These are phyloP conservation scores for Meira miltonrushii DNA, from an alignment of 1,284 basidiomycete species.

Conservation along the genomic window DNA sequence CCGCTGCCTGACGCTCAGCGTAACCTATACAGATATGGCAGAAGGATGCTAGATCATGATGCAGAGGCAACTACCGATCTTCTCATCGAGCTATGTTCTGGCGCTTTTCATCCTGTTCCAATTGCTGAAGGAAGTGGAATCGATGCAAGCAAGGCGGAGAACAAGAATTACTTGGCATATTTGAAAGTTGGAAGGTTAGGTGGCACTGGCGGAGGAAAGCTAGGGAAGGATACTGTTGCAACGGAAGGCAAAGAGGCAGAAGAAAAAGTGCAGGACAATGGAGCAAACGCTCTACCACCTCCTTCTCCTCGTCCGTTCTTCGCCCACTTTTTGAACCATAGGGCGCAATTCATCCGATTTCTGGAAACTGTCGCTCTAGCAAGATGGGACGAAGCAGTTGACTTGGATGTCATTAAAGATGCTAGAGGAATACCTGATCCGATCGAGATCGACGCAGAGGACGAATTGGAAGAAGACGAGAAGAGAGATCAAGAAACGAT, in stretches of 20 bases:
- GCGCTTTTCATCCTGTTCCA: constrained; percentile 51
- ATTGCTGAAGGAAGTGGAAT: constrained; percentile 6
- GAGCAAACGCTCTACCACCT: constrained; percentile 55
- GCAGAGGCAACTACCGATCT: constrained; percentile 83
- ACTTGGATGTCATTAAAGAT: constrained; percentile 14
- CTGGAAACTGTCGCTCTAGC: constrained; percentile 77
- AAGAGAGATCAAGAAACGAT: constrained; percentile 72
- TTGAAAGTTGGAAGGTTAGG: constrained; percentile 32
- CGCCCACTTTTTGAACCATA: constrained; percentile 88
- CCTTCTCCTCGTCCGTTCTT: constrained; percentile 85
- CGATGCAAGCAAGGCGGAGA: constrained; percentile 12
- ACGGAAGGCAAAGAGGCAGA: constrained; percentile 8
- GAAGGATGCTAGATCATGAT: constrained; percentile 66
- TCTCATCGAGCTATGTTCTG: constrained; percentile 85
- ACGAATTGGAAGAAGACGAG: constrained; percentile 60
- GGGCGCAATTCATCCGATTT: constrained; percentile 75
- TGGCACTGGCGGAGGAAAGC: constrained; percentile 5
- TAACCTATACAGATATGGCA: constrained; percentile 50
- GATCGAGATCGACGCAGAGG: constrained; percentile 10
- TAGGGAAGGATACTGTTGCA: constrained; percentile 1
- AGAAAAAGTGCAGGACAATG: constrained; percentile 1
- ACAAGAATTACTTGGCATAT: constrained; percentile 25
- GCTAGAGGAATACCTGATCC: constrained; percentile 11
- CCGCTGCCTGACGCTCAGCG: constrained; percentile 62
- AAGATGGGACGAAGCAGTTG: constrained; percentile 73